Evolutionary conservation across 2,329 filamentous ascomycete species (phyloP).

Genomic region (Ophioceras dolichostomum): DNA sequence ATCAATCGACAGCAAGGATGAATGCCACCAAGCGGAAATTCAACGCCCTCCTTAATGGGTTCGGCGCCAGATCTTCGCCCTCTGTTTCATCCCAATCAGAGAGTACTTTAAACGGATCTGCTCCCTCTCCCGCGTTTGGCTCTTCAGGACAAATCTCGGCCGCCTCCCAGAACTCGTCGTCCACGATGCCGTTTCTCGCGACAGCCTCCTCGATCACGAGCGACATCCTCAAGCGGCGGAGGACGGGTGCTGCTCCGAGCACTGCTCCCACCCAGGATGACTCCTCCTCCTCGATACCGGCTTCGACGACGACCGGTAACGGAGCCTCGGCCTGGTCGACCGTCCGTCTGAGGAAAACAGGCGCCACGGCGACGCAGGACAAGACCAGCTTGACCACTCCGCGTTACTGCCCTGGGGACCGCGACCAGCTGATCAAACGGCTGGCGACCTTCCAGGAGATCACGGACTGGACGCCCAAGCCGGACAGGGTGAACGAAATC

Average conservation of each 20-base stretch:
- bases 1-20: too few species aligned
- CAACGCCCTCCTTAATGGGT: slow-evolving; percentile 58
- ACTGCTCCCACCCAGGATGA: slow-evolving; percentile 20
- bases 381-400: slow-evolving; percentile 24
- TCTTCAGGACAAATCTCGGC: too few species aligned
- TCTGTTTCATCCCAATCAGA: slow-evolving; percentile 23
- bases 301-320: slow-evolving; percentile 17
- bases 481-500: slow-evolving; percentile 72
- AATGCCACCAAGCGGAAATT: slow-evolving; percentile 78
- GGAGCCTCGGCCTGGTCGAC: slow-evolving; percentile 13
- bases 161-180: too few species aligned
- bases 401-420: slow-evolving; percentile 78
- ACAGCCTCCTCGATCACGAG: neutral
- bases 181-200: neutral
- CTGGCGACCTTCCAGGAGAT: slow-evolving; percentile 84
- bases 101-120: too few species aligned
- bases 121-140: too few species aligned
- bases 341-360: slow-evolving; percentile 28
- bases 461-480: slow-evolving; percentile 89
- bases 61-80: slow-evolving; percentile 38
- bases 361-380: slow-evolving; percentile 10
- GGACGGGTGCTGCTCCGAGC: slow-evolving; percentile 31
- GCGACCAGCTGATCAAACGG: slow-evolving; percentile 66
- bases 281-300: slow-evolving; percentile 4
- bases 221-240: slow-evolving; percentile 40